Base-by-base conservation (phyloP, 2,329 filamentous ascomycete genomes). In the Arthrobotrys megalospora region DNA sequence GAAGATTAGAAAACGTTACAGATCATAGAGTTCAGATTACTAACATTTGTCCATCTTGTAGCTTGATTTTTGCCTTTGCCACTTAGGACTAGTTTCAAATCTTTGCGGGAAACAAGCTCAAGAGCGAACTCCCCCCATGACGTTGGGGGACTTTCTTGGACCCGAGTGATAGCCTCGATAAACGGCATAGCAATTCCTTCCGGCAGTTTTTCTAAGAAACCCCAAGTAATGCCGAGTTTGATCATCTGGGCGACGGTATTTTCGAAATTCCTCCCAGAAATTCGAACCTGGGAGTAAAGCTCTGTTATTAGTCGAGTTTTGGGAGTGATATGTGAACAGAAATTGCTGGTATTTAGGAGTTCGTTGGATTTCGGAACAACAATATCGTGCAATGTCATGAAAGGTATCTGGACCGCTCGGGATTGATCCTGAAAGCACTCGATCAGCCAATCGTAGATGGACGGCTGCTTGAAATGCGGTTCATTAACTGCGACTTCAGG, bases 91-190 rank as follows among this genome's bases (percentile, higher is more conserved):
- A 90, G 87, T 80, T 90, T 91, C 48, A 97, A 88, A 83, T 98
- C 96, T 77, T 93, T 91, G 76, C 96, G 89, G 65, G 93, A 91
- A 11, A 97, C 90, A 4, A 97, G 86, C 67, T 90, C 88, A 12
- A 97, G 87, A 5, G 97, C 86, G 0, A 89, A 88, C 48, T 88
- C 87, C 12, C 89, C 87, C 94, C 95, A 98, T 0, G 88, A 89
- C 0, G 90, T 88, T 8, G 94, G 93, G 16, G 95, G 95, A 76
- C 90, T 89, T n/a, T 90, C 89, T 83, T 97, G 94, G 80, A 93
- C 97, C 80, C 90, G 88, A n/a, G 91, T 89, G 47, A 98, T 93
- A 4, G 91, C 90, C 85, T 98, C 94, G 82, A 92, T 91, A 12
- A 98, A 86, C 0, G 93, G 92, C 1, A 91, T 89, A 67, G 92